Percentiles rank a stretch among this genome's conserved stretches.
These are phyloP conservation scores for Rhodocollybia butyracea DNA, from an alignment of 768 basidiomycete genomes.

Conservation along the genomic window DNA sequence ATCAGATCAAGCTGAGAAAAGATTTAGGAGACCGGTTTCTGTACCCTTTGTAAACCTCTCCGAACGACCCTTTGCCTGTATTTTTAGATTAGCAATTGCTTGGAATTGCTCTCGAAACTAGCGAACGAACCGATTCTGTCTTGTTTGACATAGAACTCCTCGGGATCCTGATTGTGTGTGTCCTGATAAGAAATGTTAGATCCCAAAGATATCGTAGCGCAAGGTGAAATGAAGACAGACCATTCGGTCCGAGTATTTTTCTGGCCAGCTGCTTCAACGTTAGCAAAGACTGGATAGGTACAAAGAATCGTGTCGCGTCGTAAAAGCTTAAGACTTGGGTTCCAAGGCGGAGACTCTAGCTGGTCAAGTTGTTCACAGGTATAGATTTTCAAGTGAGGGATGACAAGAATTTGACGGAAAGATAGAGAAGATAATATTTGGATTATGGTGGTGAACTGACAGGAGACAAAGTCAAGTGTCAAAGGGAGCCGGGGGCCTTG, in stretches of 20 bases:
- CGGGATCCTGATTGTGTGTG: constrained; percentile 79
- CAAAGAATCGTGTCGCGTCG: constrained; percentile 4
- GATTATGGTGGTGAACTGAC: constrained; percentile 12
- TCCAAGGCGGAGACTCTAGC: background rate
- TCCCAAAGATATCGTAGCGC: constrained; percentile 17
- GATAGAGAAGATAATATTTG: constrained; percentile 5
- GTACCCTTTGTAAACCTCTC: constrained; percentile 99
- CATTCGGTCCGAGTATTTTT: background rate
- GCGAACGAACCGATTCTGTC: constrained; percentile 89
- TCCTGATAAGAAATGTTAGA: constrained; percentile 44
- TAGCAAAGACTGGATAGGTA: background rate
- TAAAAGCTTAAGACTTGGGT: background rate
- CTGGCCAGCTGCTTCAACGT: background rate
- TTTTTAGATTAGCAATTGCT: background rate
- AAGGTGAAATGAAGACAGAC: background rate
- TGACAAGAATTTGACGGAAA: background rate
- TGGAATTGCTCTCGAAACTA: background rate
- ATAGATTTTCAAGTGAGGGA: background rate
- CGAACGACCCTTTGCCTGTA: constrained; percentile 95
- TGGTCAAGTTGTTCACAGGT: background rate
- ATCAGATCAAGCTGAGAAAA: constrained; percentile 8
- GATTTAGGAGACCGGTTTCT: constrained; percentile 19
- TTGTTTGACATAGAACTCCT: constrained; percentile 96
- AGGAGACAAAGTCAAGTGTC: constrained; percentile 5
- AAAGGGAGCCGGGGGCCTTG: constrained; percentile 2